Evolutionary conservation across 2,329 filamentous ascomycete genomes (phyloP).

Genomic region (Penicillium brevicompactum): DNA sequence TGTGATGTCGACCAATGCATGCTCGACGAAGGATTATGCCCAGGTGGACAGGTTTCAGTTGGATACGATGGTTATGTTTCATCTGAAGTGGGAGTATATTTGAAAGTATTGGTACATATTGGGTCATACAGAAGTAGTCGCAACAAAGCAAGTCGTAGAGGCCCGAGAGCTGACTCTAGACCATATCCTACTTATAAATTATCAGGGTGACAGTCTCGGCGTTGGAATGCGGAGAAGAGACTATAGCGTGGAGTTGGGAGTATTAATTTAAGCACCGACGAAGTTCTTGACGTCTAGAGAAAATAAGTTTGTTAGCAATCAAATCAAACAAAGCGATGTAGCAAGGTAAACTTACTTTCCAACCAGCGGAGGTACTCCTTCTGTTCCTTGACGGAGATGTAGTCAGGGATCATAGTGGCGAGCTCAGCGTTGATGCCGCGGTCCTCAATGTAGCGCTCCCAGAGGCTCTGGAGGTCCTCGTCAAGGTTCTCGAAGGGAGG

Average conservation of each 20-base stretch:
- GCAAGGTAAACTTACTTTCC: conserved; percentile 55
- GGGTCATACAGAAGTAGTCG: conserved; percentile 1
- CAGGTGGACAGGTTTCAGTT: no score
- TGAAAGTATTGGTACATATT: conserved; percentile 12
- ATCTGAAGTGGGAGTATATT: conserved; percentile 9
- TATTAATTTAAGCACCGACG: conserved; percentile 63
- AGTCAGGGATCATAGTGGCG: conserved; percentile 90
- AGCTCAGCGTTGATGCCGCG: conserved; percentile 84
- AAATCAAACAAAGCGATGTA: neutral
- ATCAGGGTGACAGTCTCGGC: neutral
- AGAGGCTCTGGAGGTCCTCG: conserved; percentile 87
- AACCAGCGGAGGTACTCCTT: conserved; percentile 93
- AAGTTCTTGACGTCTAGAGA: conserved; percentile 75
- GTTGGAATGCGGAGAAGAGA: conserved; percentile 30
- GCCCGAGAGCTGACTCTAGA: neutral
- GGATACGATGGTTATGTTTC: neutral
- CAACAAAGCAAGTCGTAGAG: conserved; percentile 30
- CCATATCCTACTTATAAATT: neutral
- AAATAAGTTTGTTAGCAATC: conserved; percentile 6
- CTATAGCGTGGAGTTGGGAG: conserved; percentile 42
- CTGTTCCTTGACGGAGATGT: conserved; percentile 98
- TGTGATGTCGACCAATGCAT: no score
- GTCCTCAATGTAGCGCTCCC: conserved; percentile 95
- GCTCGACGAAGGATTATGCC: no score
- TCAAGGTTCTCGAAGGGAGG: conserved; percentile 93